Percentiles rank a stretch among this genome's conserved stretches.
These are phyloP conservation scores for Calonectria pseudoreteaudii DNA, from an alignment of 2,329 filamentous ascomycete species.

Conservation along the genomic window DNA sequence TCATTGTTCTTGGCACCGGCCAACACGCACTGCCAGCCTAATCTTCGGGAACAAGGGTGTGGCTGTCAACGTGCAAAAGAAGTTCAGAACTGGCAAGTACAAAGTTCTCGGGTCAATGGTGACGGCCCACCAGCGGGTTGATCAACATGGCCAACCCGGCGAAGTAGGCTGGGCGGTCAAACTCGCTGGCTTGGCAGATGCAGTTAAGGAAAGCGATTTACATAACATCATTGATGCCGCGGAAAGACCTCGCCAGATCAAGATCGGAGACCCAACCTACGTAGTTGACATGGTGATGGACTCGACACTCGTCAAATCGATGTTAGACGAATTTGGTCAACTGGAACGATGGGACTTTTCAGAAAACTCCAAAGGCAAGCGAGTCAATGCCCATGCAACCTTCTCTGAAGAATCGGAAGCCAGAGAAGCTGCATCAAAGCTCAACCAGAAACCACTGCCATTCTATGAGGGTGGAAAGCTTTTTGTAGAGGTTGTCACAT, in stretches of 20 bases:
- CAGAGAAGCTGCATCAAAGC: constrained; percentile 42
- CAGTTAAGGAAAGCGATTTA: neutral
- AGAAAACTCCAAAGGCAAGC: constrained; percentile 41
- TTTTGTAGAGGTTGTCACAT: constrained; percentile 50
- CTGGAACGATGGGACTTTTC: constrained; percentile 50
- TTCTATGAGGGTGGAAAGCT: constrained; percentile 49
- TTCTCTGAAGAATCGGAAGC: constrained; percentile 55
- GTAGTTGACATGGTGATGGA: constrained; percentile 33
- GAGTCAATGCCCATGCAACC: constrained; percentile 52
- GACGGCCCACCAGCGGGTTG: neutral
- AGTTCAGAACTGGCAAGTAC: constrained; percentile 38
- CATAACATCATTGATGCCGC: constrained; percentile 20
- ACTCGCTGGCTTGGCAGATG: constrained; percentile 3
- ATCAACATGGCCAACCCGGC: too few relatives aligned
- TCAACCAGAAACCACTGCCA: constrained; percentile 47
- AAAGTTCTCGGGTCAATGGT: constrained; percentile 31
- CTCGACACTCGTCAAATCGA: constrained; percentile 40
- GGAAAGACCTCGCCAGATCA: neutral
- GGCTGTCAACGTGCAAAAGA: constrained; percentile 35
- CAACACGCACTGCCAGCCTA: constrained; percentile 43
- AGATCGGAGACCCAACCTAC: constrained; percentile 37
- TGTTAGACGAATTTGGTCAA: constrained; percentile 46
- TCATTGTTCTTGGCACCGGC: constrained; percentile 51
- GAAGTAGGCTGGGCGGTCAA: constrained; percentile 11
- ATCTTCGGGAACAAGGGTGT: constrained; percentile 39